Evolutionary conservation across 805 yeast species (phyloP).

Genomic region (Komagataella pseudopastoris): DNA sequence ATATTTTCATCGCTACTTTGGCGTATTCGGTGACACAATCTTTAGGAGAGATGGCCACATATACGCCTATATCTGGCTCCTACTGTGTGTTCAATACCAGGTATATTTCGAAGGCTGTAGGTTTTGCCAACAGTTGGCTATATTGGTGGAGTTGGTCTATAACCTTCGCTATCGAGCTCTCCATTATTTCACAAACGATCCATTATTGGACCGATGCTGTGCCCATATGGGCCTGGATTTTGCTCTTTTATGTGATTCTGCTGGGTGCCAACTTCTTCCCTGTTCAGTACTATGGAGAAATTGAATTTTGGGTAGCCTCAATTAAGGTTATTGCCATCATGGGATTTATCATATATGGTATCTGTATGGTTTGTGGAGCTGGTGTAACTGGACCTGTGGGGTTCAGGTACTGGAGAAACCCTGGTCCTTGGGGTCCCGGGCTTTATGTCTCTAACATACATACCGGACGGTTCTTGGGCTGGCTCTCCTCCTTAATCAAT

Average conservation of each 20-base stretch:
- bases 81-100: constrained; percentile 58
- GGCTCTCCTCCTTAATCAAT: constrained; percentile 53
- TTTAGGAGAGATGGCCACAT: constrained; percentile 73
- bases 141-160: constrained; percentile 73
- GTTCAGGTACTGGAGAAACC: constrained; percentile 69
- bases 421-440: constrained; percentile 66
- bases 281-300: constrained; percentile 58
- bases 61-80: constrained; percentile 54
- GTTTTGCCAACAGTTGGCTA: constrained; percentile 59
- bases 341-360: constrained; percentile 55
- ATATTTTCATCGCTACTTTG: constrained; percentile 50
- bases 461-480: constrained; percentile 52
- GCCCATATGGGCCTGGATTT: constrained; percentile 61
- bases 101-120: constrained; percentile 55
- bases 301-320: constrained; percentile 63
- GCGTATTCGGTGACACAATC: constrained; percentile 58
- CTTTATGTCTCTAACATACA: constrained; percentile 29
- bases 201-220: constrained; percentile 57
- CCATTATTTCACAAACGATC: constrained; percentile 54
- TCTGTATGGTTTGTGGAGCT: constrained; percentile 67
- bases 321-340: constrained; percentile 54
- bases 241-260: constrained; percentile 46
- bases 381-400: constrained; percentile 59
- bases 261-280: constrained; percentile 46
- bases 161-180: constrained; percentile 61